These are phyloP conservation scores for Plasmopara muralis DNA, from an alignment of 352 stramenopile genomes.

Conservation along the genomic window DNA sequence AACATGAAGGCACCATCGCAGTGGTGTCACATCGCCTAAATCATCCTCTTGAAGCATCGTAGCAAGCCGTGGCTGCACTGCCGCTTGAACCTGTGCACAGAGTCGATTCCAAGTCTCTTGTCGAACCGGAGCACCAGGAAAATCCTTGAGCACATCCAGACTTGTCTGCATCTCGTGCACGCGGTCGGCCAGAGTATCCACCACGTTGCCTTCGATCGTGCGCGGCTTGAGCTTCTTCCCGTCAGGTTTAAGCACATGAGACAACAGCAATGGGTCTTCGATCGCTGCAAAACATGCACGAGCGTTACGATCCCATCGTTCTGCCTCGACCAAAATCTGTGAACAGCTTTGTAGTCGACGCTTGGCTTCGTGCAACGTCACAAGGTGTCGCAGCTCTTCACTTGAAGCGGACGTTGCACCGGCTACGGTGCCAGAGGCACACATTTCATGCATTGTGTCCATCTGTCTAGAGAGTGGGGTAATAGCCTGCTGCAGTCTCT, in stretches of 20 bases:
- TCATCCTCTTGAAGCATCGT: constrained; percentile 34
- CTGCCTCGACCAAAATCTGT: constrained; percentile 59
- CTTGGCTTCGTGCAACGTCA: constrained; percentile 66
- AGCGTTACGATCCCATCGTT: constrained; percentile 60
- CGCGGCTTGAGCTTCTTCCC: constrained; percentile 1
- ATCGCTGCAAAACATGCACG: constrained; percentile 38
- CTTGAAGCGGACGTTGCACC: background rate
- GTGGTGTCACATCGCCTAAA: constrained; percentile 29
- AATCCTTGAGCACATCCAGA: constrained; percentile 51
- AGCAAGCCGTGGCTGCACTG: constrained; percentile 40
- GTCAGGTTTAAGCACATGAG: constrained; percentile 9
- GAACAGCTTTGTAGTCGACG: constrained; percentile 54
- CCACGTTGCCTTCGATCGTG: constrained; percentile 1
- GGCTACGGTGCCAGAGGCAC: constrained; percentile 8
- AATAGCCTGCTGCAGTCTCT: constrained; percentile 36
- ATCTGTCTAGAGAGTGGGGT: constrained; percentile 38
- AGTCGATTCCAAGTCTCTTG: constrained; percentile 45
- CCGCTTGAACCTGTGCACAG: constrained; percentile 46
- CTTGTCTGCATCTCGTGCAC: constrained; percentile 59
- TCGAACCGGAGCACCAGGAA: constrained; percentile 54
- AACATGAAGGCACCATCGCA: constrained; percentile 47
- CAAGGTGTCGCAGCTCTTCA: constrained; percentile 44
- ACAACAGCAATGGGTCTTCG: constrained; percentile 32
- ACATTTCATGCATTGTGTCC: constrained; percentile 32
- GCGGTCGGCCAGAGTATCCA: constrained; percentile 32